phyloP scores from a whole-genome alignment of 345 rosid genomes.

The Clausena lansium region DNA sequence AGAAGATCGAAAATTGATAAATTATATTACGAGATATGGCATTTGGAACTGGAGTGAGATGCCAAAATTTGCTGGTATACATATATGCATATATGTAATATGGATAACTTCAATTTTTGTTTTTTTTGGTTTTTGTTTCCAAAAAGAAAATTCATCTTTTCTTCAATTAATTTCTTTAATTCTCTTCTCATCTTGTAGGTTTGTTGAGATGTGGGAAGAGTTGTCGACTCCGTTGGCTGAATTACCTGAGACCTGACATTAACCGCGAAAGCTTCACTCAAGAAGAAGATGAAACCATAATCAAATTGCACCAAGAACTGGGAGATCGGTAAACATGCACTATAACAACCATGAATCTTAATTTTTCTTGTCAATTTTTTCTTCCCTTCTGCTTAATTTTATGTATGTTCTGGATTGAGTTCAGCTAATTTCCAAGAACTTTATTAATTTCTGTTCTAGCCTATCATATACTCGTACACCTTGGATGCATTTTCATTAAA shows the following conservation, averaged over 20 bases:
- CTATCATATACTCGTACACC: no score
- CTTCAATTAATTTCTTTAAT: background rate
- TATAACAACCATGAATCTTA: no score
- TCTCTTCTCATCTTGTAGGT: conserved; percentile 30
- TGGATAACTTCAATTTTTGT: no score
- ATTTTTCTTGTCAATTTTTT: no score
- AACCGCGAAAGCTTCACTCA: conserved; percentile 51
- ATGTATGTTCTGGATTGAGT: no score
- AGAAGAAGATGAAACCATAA: conserved; percentile 52
- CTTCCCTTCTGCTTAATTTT: no score
- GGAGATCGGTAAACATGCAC: conserved; percentile 43
- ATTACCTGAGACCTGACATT: conserved; percentile 53
- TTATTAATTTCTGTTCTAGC: no score
- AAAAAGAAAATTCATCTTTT: background rate
- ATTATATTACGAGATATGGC: conserved; percentile 32
- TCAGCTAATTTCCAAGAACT: no score
- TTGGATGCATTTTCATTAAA: background rate
- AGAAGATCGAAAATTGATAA: conserved; percentile 34
- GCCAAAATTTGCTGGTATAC: conserved; percentile 36
- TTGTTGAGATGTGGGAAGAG: conserved; percentile 59
- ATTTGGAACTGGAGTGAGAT: conserved; percentile 40
- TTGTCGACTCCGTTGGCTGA: conserved; percentile 69
- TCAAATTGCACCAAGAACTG: conserved; percentile 35
- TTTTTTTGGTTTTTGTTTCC: background rate
- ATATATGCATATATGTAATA: no score